Evolutionary conservation across 768 basidiomycete genomes (phyloP).

Genomic region (Leccinum longicurvipes): DNA sequence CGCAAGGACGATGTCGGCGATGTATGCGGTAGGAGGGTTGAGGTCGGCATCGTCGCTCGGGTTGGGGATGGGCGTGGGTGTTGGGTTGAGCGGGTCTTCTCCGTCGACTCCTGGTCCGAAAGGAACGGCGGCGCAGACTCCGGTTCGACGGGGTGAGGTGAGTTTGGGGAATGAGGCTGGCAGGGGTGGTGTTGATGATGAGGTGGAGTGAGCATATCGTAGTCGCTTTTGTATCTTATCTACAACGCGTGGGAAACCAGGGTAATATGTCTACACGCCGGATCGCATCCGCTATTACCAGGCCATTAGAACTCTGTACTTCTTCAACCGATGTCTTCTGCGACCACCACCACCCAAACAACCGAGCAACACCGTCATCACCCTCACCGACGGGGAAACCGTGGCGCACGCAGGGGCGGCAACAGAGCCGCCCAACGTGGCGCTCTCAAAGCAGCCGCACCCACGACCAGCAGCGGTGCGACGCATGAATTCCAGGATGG

Average conservation of each 20-base stretch:
- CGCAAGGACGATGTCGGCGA: conserved; percentile 52
- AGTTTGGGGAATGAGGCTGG: conserved; percentile 17
- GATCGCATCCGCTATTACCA: too few relatives aligned
- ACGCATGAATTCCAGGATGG: too few relatives aligned
- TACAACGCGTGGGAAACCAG: neutral
- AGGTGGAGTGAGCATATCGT: neutral
- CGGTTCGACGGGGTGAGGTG: neutral
- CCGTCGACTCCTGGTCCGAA: neutral
- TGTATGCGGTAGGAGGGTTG: conserved; percentile 63
- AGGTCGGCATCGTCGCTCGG: conserved; percentile 31
- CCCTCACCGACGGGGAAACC: conserved; percentile 15
- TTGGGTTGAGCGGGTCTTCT: conserved; percentile 20
- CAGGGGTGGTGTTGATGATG: conserved; percentile 20
- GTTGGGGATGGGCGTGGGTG: conserved; percentile 18
- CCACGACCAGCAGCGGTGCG: too few relatives aligned
- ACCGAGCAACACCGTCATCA: neutral
- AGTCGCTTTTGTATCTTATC: too few relatives aligned
- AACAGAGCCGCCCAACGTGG: conserved; percentile 7
- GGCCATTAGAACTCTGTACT: too few relatives aligned
- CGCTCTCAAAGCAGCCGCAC: neutral
- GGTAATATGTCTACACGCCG: too few relatives aligned
- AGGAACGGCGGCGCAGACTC: too few relatives aligned
- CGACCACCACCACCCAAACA: conserved; percentile 16
- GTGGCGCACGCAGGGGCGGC: conserved; percentile 20
- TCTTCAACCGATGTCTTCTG: conserved; percentile 8